Conservation (phyloP, 2,329 filamentous ascomycete species). For the Lomentospora prolificans region DNA sequence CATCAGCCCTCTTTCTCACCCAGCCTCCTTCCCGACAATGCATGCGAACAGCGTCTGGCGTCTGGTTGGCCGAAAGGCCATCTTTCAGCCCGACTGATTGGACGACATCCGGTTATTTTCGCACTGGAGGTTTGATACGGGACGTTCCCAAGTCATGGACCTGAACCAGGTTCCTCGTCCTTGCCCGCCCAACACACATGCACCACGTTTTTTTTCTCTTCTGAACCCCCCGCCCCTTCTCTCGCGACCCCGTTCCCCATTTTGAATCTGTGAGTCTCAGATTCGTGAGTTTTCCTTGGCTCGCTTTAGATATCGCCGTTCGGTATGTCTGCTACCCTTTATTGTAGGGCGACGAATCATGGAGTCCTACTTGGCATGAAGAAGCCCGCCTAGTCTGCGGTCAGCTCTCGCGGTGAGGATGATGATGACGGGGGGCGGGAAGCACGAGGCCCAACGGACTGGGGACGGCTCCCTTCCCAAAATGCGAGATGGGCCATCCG, state of each 20-base stretch:
- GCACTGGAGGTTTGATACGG: neutral
- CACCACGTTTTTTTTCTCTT: too few relatives aligned
- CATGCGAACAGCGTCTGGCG: too few relatives aligned
- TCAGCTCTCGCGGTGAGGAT: neutral
- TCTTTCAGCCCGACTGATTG: neutral
- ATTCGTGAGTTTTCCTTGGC: neutral
- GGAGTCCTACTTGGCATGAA: neutral
- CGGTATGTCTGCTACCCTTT: neutral
- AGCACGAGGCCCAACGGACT: neutral
- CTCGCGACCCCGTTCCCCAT: too few relatives aligned
- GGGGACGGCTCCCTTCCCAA: too few relatives aligned
- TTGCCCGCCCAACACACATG: too few relatives aligned
- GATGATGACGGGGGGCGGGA: neutral
- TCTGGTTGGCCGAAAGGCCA: neutral
- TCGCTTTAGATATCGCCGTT: neutral
- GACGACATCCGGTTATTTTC: neutral
- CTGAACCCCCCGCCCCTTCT: too few relatives aligned
- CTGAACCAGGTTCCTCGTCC: neutral
- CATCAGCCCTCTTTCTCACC: too few relatives aligned
- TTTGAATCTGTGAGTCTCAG: too few relatives aligned
- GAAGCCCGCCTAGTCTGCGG: neutral
- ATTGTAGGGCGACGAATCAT: neutral
- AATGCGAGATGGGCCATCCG: too few relatives aligned
- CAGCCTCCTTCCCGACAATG: neutral
- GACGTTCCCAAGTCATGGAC: too few relatives aligned